phyloP scores from a whole-genome alignment of 1,284 basidiomycete genomes.

The Fomitopsis schrenkii region DNA sequence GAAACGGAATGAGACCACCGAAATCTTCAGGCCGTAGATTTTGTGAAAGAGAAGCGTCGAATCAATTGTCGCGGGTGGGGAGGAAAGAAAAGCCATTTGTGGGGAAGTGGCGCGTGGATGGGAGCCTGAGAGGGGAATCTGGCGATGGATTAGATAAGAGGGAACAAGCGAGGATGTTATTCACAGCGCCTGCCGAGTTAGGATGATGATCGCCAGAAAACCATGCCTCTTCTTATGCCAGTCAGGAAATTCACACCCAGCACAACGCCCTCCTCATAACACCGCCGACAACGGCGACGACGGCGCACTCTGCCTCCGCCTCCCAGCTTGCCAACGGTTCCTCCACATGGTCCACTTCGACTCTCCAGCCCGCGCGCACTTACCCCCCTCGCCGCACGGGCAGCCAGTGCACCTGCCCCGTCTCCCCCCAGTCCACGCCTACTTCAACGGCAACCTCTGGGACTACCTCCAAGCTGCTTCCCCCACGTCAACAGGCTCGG shows the following conservation, averaged over 20 bases:
- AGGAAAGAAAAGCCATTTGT: neutral
- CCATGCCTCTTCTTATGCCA: neutral
- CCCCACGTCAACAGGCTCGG: neutral
- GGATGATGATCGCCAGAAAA: neutral
- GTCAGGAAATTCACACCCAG: neutral
- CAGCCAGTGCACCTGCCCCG: neutral
- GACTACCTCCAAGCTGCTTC: neutral
- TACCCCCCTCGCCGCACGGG: neutral
- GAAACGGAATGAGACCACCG: no score
- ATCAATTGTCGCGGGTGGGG: no score
- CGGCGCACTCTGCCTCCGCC: neutral
- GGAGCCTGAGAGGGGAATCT: neutral
- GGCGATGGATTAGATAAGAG: neutral
- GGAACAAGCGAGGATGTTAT: neutral
- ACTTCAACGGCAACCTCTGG: neutral
- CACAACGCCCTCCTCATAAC: neutral
- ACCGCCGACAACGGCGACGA: neutral
- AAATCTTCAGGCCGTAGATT: no score
- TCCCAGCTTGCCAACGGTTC: neutral
- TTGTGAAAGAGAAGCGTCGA: no score
- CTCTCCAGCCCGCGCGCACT: neutral
- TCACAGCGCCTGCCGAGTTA: neutral
- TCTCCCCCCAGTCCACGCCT: neutral
- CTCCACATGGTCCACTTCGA: conserved; percentile 1
- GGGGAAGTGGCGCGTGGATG: neutral